Base-by-base conservation (phyloP, 257 asterid species). In the Fraxinus excelsior region DNA sequence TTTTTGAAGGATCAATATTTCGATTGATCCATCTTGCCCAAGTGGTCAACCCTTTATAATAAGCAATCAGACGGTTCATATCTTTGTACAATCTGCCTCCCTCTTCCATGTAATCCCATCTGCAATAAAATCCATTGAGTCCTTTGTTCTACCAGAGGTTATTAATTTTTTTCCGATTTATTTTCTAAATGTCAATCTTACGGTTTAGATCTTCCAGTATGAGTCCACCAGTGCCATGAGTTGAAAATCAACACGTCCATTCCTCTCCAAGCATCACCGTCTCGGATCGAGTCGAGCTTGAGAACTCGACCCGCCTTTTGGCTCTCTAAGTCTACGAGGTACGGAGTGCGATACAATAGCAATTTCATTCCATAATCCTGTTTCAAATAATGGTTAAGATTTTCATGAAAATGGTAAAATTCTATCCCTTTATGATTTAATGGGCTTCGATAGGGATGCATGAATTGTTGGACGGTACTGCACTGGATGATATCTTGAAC, bases 211-310 rank as follows among this genome's bases (percentile, higher is more conserved):
- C 83, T 83, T 26, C 89, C 90, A 4, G 91, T 90, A 53, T 94
- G 98, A 6, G 96, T 91, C 98, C 98, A 94, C 98, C 98, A 94
- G 42, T 93, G 98, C 98, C 98, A 93, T 5, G 96, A 81, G 90
- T 93, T 93, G 87, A 93, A 93, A 46, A 93, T 85, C 78, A 94
- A 42, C 62, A 94, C 73, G 81, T 94, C 97, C 96, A 90, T 91
- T 53, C 96, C 95, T 74, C 72, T 82, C 98, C 98, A 94, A 0
- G 91, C 83, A 5, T 88, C 72, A 6, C 98, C 98, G 1, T 69
- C 71, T 58, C 64, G 70, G 14, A 94, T 94, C 3, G 98, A 94
- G 34, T 90, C 95, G 16, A 94, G 75, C 68, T 90, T 89, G 13
- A 94, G 62, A 70, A 91, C 91, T 13, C 82, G 80, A 16, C 96